Base-by-base conservation (phyloP, 148 eudicot species). In the Rhododendron mucronatum region DNA sequence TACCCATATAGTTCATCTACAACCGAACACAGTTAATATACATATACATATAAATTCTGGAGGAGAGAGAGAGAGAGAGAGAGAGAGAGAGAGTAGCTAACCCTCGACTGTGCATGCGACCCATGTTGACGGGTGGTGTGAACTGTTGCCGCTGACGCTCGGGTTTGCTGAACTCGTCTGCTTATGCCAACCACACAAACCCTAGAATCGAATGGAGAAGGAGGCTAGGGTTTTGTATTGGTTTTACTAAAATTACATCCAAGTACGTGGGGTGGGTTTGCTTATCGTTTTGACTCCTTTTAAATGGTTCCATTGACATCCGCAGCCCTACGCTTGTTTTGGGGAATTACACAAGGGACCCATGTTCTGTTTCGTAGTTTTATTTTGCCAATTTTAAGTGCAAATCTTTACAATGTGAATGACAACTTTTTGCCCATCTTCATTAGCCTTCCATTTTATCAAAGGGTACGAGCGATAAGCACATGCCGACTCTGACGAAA, bases 31-130 rank as follows among this genome's bases (percentile, higher is more conserved):
- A 65, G 4, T 44, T 44, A 53, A 45, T 47, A 47, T 9, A 47
- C 11, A 10, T 82, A 47, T n/a, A n/a, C n/a, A n/a, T n/a, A n/a
- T n/a, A n/a, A n/a, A n/a, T n/a, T n/a, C n/a, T n/a, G n/a, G n/a
- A n/a, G n/a, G n/a, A n/a, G n/a, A n/a, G n/a, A n/a, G n/a, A n/a
- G 33, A 33, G 33, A 33, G 63, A 28, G 47, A 82, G 79, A 51
- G 41, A 48, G 44, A 35, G 45, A 26, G 37, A 45, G 16, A 35
- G 67, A 63, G 61, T 47, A 63, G 65, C 74, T 7, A 3, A 87
- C 88, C 88, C 88, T 63, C 83, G 59, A 39, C 86, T 83, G 69
- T 87, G 88, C 88, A 87, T 87, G 45, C 88, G 88, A 83, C 88
- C 88, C 88, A 87, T 87, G 77, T 73, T 78, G 85, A 59, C 21